Evolutionary conservation across 2,329 filamentous ascomycete genomes (phyloP).

Genomic region (Cladorrhinum sp.): DNA sequence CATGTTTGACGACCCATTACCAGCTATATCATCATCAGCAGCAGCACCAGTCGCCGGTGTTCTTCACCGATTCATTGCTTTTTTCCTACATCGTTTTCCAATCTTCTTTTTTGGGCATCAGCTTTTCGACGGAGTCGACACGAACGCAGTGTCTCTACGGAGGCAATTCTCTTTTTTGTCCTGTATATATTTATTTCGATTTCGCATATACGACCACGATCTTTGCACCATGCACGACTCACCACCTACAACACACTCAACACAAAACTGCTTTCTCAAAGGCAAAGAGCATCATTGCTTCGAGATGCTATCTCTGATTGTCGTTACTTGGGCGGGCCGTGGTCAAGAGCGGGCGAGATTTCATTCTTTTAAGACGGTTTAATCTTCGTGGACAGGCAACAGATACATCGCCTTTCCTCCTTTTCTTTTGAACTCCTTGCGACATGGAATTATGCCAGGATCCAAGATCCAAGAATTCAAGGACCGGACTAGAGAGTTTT

Average conservation of each 20-base stretch:
- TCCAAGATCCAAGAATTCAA: neutral
- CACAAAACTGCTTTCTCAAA: neutral
- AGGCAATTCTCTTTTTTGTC: conserved; percentile 3
- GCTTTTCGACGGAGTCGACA: conserved; percentile 10
- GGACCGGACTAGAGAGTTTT: neutral
- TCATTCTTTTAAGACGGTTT: conserved; percentile 2
- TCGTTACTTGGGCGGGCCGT: neutral
- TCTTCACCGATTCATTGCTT: neutral
- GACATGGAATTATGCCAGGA: neutral
- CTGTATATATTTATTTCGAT: conserved; percentile 18
- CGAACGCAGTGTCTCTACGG: conserved; percentile 7
- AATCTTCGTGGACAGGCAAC: neutral
- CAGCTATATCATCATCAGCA: conserved; percentile 7
- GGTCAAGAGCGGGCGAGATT: neutral
- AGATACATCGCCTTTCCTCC: neutral
- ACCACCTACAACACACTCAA: neutral
- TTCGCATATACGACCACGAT: neutral
- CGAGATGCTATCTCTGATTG: neutral
- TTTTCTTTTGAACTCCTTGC: neutral
- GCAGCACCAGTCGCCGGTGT: conserved; percentile 7
- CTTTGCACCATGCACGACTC: no score
- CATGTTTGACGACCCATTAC: neutral
- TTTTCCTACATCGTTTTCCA: conserved; percentile 7
- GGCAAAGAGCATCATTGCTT: no score
- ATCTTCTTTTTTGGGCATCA: neutral